phyloP scores from a whole-genome alignment of 1,284 basidiomycete genomes.

The Papiliotrema fonsecae region DNA sequence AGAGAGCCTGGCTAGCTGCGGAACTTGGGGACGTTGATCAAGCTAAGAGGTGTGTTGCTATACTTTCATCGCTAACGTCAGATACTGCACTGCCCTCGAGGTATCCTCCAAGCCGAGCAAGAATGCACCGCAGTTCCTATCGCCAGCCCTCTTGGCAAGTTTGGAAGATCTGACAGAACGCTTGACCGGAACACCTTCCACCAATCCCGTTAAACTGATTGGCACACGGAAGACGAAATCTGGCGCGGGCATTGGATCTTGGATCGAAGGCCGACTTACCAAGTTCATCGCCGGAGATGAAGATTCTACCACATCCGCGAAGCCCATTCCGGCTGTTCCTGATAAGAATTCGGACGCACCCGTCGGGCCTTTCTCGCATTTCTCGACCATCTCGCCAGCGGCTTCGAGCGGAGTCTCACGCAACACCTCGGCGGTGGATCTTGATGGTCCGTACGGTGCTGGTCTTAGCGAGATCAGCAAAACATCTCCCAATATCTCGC shows the following conservation, averaged over 20 bases:
- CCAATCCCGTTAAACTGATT: constrained; percentile 65
- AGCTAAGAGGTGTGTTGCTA: constrained; percentile 61
- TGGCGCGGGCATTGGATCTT: constrained; percentile 87
- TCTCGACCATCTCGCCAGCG: constrained; percentile 82
- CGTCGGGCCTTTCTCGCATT: constrained; percentile 87
- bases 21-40: constrained; percentile 70
- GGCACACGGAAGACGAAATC: constrained; percentile 64
- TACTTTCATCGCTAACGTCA: constrained; percentile 35
- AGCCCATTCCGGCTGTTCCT: constrained; percentile 11
- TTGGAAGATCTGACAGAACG: constrained; percentile 78
- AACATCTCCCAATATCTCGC: too few relatives aligned
- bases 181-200: constrained; percentile 68
- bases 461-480: constrained; percentile 14
- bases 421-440: constrained; percentile 28
- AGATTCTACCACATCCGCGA: constrained; percentile 37
- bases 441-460: constrained; percentile 4
- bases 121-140: constrained; percentile 51
- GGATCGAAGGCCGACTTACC: constrained; percentile 89
- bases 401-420: constrained; percentile 58
- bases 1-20: constrained; percentile 70
- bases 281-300: constrained; percentile 93
- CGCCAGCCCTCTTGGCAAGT: constrained; percentile 63
- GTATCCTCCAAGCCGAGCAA: constrained; percentile 48
- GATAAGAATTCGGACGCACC: constrained; percentile 23
- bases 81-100: constrained; percentile 91